phyloP scores from a whole-genome alignment of 73 alveolate genomes.

The Paramecium sexaurelia region DNA sequence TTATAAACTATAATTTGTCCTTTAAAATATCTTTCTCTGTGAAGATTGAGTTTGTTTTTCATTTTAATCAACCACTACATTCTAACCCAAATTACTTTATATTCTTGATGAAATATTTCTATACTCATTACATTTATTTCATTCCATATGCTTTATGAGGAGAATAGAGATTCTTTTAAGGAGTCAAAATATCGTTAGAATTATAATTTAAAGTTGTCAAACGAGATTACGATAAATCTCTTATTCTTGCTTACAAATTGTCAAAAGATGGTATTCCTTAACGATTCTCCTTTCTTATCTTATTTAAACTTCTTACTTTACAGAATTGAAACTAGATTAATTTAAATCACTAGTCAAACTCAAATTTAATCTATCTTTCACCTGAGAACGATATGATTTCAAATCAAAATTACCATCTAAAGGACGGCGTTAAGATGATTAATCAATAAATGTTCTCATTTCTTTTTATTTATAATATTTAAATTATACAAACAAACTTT shows the following conservation, averaged over 20 bases:
- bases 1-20: background rate
- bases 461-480: background rate
- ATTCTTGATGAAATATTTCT: background rate
- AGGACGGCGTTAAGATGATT: background rate
- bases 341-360: background rate
- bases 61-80: background rate
- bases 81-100: background rate
- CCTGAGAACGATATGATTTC: background rate
- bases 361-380: background rate
- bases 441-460: background rate
- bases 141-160: conserved; percentile 5
- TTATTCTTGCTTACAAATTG: conserved; percentile 4
- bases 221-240: conserved; percentile 35
- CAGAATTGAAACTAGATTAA: background rate
- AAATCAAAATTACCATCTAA: background rate
- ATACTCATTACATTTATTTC: background rate
- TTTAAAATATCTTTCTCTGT: background rate
- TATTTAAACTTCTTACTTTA: background rate
- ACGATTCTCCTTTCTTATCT: background rate
- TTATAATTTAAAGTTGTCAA: background rate
- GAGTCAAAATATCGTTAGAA: background rate
- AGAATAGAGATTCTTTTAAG: background rate
- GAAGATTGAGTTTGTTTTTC: background rate
- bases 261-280: conserved; percentile 9
- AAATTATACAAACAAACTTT: background rate